Percentiles rank a stretch among this genome's conserved stretches.
Evolutionary conservation across 306 rosid species (phyloP).

Genomic region (Erythrophleum fordii): DNA sequence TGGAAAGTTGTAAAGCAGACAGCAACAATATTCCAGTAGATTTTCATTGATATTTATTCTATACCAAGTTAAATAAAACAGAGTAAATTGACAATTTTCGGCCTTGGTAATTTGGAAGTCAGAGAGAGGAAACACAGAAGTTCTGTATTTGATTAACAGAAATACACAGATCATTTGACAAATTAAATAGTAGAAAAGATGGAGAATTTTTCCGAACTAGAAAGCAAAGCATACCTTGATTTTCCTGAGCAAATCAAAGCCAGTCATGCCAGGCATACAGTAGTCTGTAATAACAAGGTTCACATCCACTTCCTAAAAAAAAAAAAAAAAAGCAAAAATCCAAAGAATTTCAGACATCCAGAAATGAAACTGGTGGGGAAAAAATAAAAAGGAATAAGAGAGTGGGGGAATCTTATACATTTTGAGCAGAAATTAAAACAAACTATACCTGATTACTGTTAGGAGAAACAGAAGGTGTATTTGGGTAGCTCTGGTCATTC

Average conservation of each 20-base stretch:
- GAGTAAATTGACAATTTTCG: constrained; percentile 36
- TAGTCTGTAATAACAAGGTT: constrained; percentile 93
- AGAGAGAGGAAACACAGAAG: not conserved
- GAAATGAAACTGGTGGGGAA: constrained; percentile 8
- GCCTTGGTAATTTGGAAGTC: constrained; percentile 38
- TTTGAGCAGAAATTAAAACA: constrained; percentile 11
- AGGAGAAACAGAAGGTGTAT: constrained; percentile 53
- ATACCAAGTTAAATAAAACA: constrained; percentile 31
- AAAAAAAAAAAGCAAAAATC: constrained; percentile 33
- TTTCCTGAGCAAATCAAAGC: constrained; percentile 92
- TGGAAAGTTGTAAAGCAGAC: constrained; percentile 40
- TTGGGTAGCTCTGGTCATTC: constrained; percentile 57
- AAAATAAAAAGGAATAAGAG: not conserved
- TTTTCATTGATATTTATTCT: constrained; percentile 21
- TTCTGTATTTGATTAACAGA: not conserved
- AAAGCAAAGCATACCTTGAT: constrained; percentile 71
- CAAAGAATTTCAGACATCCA: constrained; percentile 40
- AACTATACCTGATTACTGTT: constrained; percentile 62
- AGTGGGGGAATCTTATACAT: constrained; percentile 22
- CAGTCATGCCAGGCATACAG: constrained; percentile 99
- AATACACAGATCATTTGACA: not conserved
- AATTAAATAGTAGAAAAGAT: not conserved
- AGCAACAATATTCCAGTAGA: constrained; percentile 44
- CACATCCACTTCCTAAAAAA: constrained; percentile 76
- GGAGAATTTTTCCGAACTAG: constrained; percentile 12